Evolutionary conservation across 2,329 filamentous ascomycete genomes (phyloP), one percentile per base, ranked within the genome.

Genomic region (Cordyceps cicadae): DNA sequence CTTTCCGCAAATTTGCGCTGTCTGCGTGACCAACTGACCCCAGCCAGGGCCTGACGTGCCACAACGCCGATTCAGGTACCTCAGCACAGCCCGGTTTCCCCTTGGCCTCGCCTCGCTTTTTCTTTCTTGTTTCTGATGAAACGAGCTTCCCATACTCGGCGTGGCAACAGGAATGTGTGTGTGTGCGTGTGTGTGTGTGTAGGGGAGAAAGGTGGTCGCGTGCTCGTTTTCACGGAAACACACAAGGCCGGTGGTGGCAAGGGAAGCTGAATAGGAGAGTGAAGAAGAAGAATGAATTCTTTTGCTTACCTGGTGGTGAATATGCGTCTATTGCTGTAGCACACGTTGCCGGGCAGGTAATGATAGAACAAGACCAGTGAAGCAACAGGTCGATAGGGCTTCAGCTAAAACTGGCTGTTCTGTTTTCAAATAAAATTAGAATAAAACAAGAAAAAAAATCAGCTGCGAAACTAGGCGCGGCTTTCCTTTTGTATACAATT

Each of bases 81-180:
- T 59, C 49, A 45, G 56, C 56, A 59, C 56, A 59, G 56, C 54
- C 55, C 55, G 19, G 37, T 34, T 48, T 56, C 24, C 55, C 24
- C 24, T 4, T 24, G 3, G 24, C 3, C 24, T 24, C 24, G 24
- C 24, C 55, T 58, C 45, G 43, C 11, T 2, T 29, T 5, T 29
- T 29, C 29, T 29, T 29, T 29, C 7, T 29, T 29, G 3, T 5
- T 29, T 29, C 6, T 29, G 29, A 8, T 29, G 29, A 29, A 8
- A 26, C 21, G 8, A 56, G 43, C 15, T 6, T 21, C 29, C 29
- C 43, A 43, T 56, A 56, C 41, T 56, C 54, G 54, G 41, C 17
- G 54, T 49, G 43, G 54, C 54, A 57, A 54, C 17, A 19, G 32
- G 34, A 54, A 54, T 52, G 49, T 12, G 15, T 26, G 29, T 29